Base-by-base conservation (phyloP, 2,329 filamentous ascomycete genomes). In the Neonectria sp. region DNA sequence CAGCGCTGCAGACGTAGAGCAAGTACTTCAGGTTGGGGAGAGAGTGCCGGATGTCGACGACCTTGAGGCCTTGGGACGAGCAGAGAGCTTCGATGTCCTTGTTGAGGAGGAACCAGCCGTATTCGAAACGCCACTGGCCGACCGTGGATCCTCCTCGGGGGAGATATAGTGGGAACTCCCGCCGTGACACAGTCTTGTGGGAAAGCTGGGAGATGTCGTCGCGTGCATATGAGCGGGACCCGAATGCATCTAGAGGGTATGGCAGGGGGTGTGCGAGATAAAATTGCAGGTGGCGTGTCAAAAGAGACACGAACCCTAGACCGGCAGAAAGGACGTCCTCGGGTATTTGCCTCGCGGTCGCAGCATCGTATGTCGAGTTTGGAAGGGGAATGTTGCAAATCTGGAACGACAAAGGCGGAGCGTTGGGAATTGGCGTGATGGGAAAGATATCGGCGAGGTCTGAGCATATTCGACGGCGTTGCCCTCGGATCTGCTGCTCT, bases 51-150 rank as follows among this genome's bases (percentile, higher is more conserved):
- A 98, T 94, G 76, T 99, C 96, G 69, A 98, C 88, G 1, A 97
- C 91, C 53, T 92, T 91, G 13, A 98, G 84, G 0, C 92, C 92
- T 71, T 95, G 91, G 1, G 86, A 85, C 4, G 84, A 82, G 67
- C 89, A 91, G 4, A 92, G 83, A 0, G 86, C 82, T 74, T 98
- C 95, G 63, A 99, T 95, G 77, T 98, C 86, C 81, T 98, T 98
- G 83, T 98, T 98, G 15, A 99, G 87, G n/a, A 98, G 84, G 75
- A 98, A 99, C 78, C 97, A 96, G 12, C 87, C 96, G 79, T 98
- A 99, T 75, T 98, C 95, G 80, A 98, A 98, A 3, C 95, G 91
- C 83, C 95, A 98, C 52, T 95, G 90, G 0, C 94, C 90, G 3
- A 89, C 88, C 0, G 76, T 87, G n/a, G 83, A 93, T 81, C 88